Evolutionary conservation across 805 yeast genomes (phyloP), one percentile per base, ranked within the genome.

Genomic region (Priceomyces castillae): DNA sequence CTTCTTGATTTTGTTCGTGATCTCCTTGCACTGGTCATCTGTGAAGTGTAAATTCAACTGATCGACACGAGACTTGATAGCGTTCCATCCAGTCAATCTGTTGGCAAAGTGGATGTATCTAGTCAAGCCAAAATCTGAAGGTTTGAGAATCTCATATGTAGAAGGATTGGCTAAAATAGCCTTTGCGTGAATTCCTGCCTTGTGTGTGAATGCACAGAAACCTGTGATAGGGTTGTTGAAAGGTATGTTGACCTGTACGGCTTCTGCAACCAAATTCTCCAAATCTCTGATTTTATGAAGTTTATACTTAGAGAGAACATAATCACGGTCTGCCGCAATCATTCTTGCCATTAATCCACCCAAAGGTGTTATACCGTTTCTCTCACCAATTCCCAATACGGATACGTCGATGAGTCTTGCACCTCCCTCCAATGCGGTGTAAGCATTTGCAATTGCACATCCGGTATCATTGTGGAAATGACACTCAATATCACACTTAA

Each of bases 391-490:
- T 58, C 99, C 99, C 57, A 92, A 80, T 14, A 92, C 98, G 11
- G 96, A 86, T 36, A 89, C 96, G 69, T 92, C 99, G 53, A 92
- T 87, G 58, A 90, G 80, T 61, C 81, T 82, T 54, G 99, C 99
- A 60, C 99, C 99, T 43, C 90, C 99, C 72, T 92, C 99, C 58
- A 92, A 77, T 11, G 98, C 98, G 45, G 97, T 89, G 79, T 94
- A 94, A 26, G 99, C 97, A 66, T 92, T 92, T 49, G 97, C 97
- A 71, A 92, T 89, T 52, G 99, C 97, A 76, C 98, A 94, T 50
- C 99, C 99, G 26, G 99, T 92, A 69, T 92, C 99, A 67, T 92
- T 88, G 74, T 92, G 99, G 87, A 92, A 94, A 69, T 92, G 99
- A 67, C 97, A 88, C 74, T 92, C 99, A 59, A 92, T 90, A 65